These are phyloP conservation scores for Aspergillus coremiiformis DNA, from an alignment of 495 filamentous ascomycete genomes.

Conservation along the genomic window DNA sequence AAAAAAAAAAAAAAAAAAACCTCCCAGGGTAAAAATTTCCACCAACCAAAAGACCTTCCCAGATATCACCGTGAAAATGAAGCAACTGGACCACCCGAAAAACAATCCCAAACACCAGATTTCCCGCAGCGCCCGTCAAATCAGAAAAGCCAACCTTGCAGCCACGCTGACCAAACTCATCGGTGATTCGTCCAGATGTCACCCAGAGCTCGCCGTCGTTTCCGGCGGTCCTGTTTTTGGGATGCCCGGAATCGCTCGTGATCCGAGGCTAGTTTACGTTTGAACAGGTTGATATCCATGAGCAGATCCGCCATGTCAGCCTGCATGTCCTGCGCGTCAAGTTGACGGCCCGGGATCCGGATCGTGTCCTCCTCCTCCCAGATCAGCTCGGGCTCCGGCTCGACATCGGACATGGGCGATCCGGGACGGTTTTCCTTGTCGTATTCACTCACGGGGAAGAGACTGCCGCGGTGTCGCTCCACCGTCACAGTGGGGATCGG, in stretches of 20 bases:
- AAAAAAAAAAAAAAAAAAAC: conserved; percentile 2
- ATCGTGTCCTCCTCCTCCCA: conserved; percentile 36
- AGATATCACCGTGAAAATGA: background rate
- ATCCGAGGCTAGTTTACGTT: conserved; percentile 76
- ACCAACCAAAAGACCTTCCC: background rate
- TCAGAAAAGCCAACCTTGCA: conserved; percentile 10
- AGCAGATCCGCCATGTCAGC: conserved; percentile 63
- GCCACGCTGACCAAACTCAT: conserved; percentile 14
- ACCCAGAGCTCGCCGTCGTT: conserved; percentile 32
- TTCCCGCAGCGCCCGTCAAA: conserved; percentile 18
- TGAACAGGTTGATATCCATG: conserved; percentile 72
- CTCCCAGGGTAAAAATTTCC: background rate
- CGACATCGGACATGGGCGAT: conserved; percentile 25
- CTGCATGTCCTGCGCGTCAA: conserved; percentile 53
- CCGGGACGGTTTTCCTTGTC: conserved; percentile 36
- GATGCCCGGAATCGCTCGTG: conserved; percentile 45
- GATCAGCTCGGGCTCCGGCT: conserved; percentile 27
- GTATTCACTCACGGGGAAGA: conserved; percentile 34
- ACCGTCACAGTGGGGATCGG: conserved; percentile 55
- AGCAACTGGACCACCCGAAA: conserved; percentile 12
- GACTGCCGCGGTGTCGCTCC: conserved; percentile 28
- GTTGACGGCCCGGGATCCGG: conserved; percentile 19
- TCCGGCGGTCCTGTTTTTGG: conserved; percentile 17
- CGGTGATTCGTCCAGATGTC: conserved; percentile 28
- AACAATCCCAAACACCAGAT: conserved; percentile 12